phyloP scores from a whole-genome alignment of 495 filamentous ascomycete genomes.

The Aspergillus saccharolyticus region DNA sequence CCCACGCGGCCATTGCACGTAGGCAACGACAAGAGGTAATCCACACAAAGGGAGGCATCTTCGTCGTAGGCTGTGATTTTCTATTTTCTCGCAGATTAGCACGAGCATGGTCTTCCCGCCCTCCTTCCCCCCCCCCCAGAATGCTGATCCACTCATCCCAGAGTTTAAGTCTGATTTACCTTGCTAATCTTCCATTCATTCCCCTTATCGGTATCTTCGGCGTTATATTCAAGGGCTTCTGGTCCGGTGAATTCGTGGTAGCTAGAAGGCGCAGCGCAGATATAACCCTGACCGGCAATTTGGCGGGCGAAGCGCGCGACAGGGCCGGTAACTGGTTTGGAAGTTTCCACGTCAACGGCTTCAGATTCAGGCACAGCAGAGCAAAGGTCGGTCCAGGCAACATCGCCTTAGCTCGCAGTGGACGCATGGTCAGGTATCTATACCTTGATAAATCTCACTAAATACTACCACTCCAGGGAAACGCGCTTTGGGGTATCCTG shows the following conservation, averaged over 20 bases:
- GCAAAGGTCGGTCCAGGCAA: background rate
- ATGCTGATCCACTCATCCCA: too few species aligned
- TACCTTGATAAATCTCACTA: conserved; percentile 96
- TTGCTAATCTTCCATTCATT: conserved; percentile 84
- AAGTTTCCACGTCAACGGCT: background rate
- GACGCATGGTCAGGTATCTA: background rate
- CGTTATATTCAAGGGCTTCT: conserved; percentile 80
- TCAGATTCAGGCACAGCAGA: background rate
- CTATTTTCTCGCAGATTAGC: conserved; percentile 30
- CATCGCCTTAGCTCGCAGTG: background rate
- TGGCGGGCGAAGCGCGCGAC: conserved; percentile 88
- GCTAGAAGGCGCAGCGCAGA: conserved; percentile 81
- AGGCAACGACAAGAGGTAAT: conserved; percentile 63
- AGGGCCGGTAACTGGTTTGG: conserved; percentile 72
- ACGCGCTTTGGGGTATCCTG: conserved; percentile 77
- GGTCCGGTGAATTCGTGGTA: conserved; percentile 93
- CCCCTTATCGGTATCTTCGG: conserved; percentile 78
- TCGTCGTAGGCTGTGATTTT: conserved; percentile 86
- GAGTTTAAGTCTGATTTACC: conserved; percentile 28
- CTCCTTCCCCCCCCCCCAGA: too few species aligned
- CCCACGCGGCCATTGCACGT: conserved; percentile 86
- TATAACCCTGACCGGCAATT: conserved; percentile 90
- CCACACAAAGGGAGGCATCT: conserved; percentile 70
- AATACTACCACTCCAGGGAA: conserved; percentile 92
- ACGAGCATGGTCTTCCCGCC: background rate